These are phyloP conservation scores for Zanthoxylum bungeanum DNA, from an alignment of 345 rosid genomes.

Conservation along the genomic window DNA sequence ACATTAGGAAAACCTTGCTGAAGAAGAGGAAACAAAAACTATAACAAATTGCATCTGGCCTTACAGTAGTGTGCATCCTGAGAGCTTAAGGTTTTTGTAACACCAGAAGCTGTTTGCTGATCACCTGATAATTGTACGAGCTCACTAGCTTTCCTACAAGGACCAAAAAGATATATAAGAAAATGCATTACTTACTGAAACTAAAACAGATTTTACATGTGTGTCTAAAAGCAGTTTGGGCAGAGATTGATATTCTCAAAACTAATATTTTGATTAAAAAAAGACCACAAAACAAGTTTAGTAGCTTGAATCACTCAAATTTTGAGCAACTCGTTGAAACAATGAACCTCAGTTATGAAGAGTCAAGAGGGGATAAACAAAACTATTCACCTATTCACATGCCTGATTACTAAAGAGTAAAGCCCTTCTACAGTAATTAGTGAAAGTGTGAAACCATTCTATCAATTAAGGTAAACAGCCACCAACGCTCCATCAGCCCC, in stretches of 20 bases:
- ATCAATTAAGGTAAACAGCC: no score
- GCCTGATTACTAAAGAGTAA: neutral
- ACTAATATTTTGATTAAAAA: neutral
- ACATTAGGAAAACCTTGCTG: neutral
- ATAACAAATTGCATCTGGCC: conserved; percentile 18
- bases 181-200: neutral
- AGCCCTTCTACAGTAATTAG: neutral
- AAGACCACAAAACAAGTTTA: neutral
- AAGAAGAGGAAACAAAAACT: conserved; percentile 8
- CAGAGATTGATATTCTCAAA: neutral
- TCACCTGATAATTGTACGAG: conserved; percentile 20
- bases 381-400: neutral
- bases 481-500: neutral
- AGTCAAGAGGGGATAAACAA: neutral
- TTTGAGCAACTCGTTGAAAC: neutral
- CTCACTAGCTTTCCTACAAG: conserved; percentile 38
- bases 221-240: neutral
- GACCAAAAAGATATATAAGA: conserved; percentile 8
- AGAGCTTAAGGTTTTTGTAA: conserved; percentile 21
- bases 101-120: conserved; percentile 27
- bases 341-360: neutral
- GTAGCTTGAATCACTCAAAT: neutral
- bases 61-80: conserved; percentile 25
- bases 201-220: neutral
- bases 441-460: no score